phyloP scores from a whole-genome alignment of 495 filamentous ascomycete genomes.

The Gamarada debralockiae region DNA sequence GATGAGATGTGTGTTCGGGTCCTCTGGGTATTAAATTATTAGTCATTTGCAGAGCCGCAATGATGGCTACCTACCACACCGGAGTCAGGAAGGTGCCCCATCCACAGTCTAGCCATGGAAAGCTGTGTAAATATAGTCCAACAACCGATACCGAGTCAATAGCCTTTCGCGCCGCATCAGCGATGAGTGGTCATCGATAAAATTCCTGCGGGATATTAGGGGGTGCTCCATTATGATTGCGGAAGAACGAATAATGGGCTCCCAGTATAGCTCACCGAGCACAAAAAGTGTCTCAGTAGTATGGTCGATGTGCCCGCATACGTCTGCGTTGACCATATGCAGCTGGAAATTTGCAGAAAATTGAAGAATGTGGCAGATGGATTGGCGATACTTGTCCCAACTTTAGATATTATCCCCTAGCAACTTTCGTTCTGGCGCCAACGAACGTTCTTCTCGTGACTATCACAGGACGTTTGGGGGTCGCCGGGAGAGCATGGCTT shows the following conservation, averaged over 20 bases:
- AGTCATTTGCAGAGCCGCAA: too few species aligned
- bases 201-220: constrained; percentile 69
- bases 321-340: constrained; percentile 79
- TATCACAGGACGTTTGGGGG: constrained; percentile 65
- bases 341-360: constrained; percentile 79
- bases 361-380: constrained; percentile 65
- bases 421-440: constrained; percentile 78
- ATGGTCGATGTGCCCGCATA: constrained; percentile 69
- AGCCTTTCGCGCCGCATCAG: constrained; percentile 60
- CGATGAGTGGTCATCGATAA: constrained; percentile 65
- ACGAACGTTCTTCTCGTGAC: constrained; percentile 83
- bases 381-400: constrained; percentile 62
- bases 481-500: constrained; percentile 65
- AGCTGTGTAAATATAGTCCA: constrained; percentile 95
- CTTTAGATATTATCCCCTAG: constrained; percentile 74
- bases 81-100: constrained; percentile 80
- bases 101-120: constrained; percentile 79
- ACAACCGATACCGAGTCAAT: constrained; percentile 79
- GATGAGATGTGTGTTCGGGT: constrained; percentile 75
- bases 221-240: constrained; percentile 63
- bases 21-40: constrained; percentile 58
- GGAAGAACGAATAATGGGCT: constrained; percentile 62
- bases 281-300: constrained; percentile 75
- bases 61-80: constrained; percentile 64
- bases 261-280: constrained; percentile 54